phyloP scores from a whole-genome alignment of 1,284 basidiomycete species.

The Boletus sp. region DNA sequence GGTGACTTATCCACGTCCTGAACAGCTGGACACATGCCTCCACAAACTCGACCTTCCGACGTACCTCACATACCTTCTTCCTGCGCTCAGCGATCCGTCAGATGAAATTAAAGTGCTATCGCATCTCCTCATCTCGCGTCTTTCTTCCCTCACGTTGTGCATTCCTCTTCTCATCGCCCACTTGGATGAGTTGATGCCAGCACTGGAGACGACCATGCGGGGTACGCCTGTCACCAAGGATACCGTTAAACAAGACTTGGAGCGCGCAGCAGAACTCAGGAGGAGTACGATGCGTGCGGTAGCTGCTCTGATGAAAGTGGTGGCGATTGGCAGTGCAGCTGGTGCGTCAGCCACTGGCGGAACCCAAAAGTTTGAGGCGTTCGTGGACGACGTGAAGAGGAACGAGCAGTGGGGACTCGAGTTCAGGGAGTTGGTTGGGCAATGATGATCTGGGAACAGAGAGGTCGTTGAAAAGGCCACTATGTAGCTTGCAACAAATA shows the following conservation, averaged over 20 bases:
- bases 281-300: constrained; percentile 83
- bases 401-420: constrained; percentile 61
- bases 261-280: constrained; percentile 90
- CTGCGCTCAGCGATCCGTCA: constrained; percentile 82
- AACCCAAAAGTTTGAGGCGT: constrained; percentile 60
- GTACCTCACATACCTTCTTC: constrained; percentile 79
- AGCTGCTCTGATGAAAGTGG: constrained; percentile 76
- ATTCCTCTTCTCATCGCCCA: constrained; percentile 45
- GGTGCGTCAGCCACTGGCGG: constrained; percentile 47
- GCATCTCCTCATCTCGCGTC: constrained; percentile 91
- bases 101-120: constrained; percentile 98
- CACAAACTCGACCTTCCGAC: constrained; percentile 81
- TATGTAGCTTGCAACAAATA: no score
- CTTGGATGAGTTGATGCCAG: constrained; percentile 81
- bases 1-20: constrained; percentile 10
- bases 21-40: constrained; percentile 84
- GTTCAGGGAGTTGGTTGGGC: constrained; percentile 54
- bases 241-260: constrained; percentile 95
- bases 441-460: constrained; percentile 3
- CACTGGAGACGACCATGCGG: constrained; percentile 87
- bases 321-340: constrained; percentile 48
- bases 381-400: constrained; percentile 68
- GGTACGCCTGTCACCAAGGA: constrained; percentile 87
- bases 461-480: neutral
- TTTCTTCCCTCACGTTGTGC: constrained; percentile 67